Evolutionary conservation across 2,329 filamentous ascomycete species (phyloP).

Genomic region (Cordyceps farinosa): DNA sequence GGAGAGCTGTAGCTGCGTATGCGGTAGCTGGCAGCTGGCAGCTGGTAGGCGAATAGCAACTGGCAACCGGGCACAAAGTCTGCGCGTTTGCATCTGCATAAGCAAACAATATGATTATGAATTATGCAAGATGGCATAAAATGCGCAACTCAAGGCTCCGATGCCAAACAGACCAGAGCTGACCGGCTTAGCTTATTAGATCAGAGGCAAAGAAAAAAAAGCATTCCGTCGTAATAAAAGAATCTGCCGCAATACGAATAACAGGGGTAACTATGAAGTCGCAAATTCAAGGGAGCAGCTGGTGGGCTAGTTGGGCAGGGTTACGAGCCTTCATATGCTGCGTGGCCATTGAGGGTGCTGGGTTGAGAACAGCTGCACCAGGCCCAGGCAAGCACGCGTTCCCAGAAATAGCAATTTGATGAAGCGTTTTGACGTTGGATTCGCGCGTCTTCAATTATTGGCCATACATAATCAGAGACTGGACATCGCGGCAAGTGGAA

Average conservation of each 20-base stretch:
- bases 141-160: background rate
- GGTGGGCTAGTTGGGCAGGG: background rate
- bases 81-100: background rate
- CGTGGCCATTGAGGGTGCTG: background rate
- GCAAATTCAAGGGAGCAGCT: background rate
- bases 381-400: too few relatives aligned
- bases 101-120: background rate
- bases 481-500: background rate
- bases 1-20: background rate
- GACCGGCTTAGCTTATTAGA: too few relatives aligned
- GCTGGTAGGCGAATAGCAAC: background rate
- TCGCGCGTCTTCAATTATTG: background rate
- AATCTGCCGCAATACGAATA: background rate
- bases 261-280: background rate
- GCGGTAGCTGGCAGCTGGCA: background rate
- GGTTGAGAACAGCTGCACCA: background rate
- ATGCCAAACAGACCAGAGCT: background rate
- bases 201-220: background rate
- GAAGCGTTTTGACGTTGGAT: too few relatives aligned
- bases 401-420: too few relatives aligned
- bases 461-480: background rate
- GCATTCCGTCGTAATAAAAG: background rate
- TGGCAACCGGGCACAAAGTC: background rate
- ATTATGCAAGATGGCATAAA: background rate
- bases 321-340: background rate